Conservation (phyloP, 139 green algal species). For the Trebouxia sp. region DNA sequence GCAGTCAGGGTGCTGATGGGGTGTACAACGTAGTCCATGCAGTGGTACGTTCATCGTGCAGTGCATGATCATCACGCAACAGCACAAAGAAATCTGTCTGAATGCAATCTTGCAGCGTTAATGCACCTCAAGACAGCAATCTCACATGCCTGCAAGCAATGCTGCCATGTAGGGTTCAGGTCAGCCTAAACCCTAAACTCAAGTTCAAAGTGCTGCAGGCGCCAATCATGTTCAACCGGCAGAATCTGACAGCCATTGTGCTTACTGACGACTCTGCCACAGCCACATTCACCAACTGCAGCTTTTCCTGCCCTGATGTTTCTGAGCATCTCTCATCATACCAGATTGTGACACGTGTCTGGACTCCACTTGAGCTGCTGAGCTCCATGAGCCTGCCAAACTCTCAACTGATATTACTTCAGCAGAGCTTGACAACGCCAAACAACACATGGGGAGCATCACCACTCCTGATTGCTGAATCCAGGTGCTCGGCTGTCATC, state of each 20-base stretch:
- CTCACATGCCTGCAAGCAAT: too few species aligned
- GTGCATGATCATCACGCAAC: too few species aligned
- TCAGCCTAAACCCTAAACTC: too few species aligned
- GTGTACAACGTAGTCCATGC: neutral
- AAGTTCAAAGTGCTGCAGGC: too few species aligned
- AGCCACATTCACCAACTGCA: constrained; percentile 1
- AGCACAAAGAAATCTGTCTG: too few species aligned
- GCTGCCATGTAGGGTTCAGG: too few species aligned
- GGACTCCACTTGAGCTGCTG: neutral
- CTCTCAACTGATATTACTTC: neutral
- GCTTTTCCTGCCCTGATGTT: constrained; percentile 1
- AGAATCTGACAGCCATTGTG: neutral
- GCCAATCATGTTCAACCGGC: neutral
- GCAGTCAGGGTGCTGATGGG: neutral
- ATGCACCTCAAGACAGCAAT: too few species aligned
- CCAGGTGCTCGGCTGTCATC: neutral
- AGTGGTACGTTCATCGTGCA: neutral
- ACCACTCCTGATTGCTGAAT: neutral
- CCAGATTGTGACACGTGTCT: neutral
- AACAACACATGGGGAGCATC: constrained; percentile 4
- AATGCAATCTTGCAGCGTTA: too few species aligned
- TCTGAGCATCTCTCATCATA: neutral
- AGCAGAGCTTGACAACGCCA: neutral
- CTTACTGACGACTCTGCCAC: neutral
- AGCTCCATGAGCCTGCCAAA: neutral